phyloP scores from a whole-genome alignment of 2,329 filamentous ascomycete species.

The Botryotinia globosa region DNA sequence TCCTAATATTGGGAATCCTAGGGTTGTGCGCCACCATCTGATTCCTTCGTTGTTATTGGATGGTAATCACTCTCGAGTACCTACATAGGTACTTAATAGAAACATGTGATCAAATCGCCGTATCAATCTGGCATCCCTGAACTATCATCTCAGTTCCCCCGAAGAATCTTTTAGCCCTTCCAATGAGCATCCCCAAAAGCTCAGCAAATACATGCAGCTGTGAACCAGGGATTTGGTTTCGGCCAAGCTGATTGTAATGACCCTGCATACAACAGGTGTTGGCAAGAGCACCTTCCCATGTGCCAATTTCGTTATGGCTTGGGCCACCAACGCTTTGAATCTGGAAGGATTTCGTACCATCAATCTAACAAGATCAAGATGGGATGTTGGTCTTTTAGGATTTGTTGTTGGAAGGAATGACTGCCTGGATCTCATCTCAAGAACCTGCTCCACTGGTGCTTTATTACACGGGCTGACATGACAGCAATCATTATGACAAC shows the following conservation, averaged over 20 bases:
- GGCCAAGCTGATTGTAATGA: neutral
- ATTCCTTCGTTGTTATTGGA: neutral
- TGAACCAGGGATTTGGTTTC: neutral
- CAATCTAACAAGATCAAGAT: neutral
- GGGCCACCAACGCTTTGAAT: neutral
- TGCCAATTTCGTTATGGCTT: neutral
- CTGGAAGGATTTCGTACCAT: neutral
- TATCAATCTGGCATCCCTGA: neutral
- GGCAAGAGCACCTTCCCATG: neutral
- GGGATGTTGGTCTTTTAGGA: neutral
- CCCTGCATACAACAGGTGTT: neutral
- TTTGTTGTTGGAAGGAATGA: neutral
- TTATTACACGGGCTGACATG: neutral
- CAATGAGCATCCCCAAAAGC: neutral
- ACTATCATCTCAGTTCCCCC: neutral
- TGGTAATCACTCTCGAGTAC: neutral
- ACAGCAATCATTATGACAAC: neutral
- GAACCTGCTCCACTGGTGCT: neutral
- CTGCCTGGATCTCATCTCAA: neutral
- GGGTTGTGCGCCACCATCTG: neutral
- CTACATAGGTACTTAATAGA: neutral
- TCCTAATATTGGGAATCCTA: neutral
- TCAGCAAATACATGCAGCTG: neutral
- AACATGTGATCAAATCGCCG: neutral
- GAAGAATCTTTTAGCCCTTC: neutral